Base-by-base conservation (phyloP, 1,139 yeast genomes). In the Blastobotrys indianensis region DNA sequence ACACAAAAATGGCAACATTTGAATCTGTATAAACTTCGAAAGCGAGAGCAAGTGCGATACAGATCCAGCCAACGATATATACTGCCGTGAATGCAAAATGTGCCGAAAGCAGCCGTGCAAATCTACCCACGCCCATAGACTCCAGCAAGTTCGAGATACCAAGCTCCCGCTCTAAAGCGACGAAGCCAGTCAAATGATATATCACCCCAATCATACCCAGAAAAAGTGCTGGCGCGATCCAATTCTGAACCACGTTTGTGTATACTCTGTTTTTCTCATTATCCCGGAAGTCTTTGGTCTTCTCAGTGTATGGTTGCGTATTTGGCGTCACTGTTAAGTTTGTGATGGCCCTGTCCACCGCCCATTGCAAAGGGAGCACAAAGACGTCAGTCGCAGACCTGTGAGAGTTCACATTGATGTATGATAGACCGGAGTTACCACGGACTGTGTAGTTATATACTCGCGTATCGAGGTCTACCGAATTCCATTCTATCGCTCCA, bases 341-440 rank as follows among this genome's bases (percentile, higher is more conserved):
- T 10, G 61, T 54, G 33, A 66, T 60, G 1, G 69, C 67, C 16
- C 51, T 53, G 45, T 66, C 70, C n/a, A 66, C 51, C 2, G 69
- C 69, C 63, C 65, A 63, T 43, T 66, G 70, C 11, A 66, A 45
- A 2, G 70, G 70, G 33, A 65, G 49, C 12, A 65, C 54, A 42
- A 50, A 55, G 7, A 52, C 51, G 38, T 65, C 69, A 11, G 54
- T 46, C n/a, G 56, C 60, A 7, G 65, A 61, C 9, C 51, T 51
- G 41, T 54, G 54, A 16, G 50, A 49, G 6, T 45, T 47, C 34
- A 64, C 60, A 40, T 61, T 52, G 39, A 65, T 52, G 30, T 43
- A 42, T 23, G 47, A 42, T 13, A 62, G 49, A 1, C 69, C 69
- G 3, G 65, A 54, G 49, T 65, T 65, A 11, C 66, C 62, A 39